These are phyloP conservation scores for Aurifilum marmelostoma DNA, from an alignment of 2,329 filamentous ascomycete genomes.

Conservation along the genomic window DNA sequence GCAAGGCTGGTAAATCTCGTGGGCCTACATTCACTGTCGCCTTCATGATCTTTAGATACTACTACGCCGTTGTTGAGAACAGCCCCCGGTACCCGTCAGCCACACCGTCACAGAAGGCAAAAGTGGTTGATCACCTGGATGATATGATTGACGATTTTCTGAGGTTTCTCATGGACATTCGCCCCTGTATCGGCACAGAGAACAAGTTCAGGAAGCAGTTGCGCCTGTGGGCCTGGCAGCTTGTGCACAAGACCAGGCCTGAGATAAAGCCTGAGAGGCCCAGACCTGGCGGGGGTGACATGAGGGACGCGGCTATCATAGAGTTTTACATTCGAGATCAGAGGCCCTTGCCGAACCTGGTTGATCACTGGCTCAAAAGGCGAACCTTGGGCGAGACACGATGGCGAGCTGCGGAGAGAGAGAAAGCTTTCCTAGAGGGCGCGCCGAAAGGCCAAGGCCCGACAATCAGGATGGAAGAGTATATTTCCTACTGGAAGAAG, in stretches of 20 bases:
- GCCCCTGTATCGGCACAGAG: background rate
- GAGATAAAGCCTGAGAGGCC: background rate
- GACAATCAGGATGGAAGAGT: background rate
- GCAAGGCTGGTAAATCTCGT: conserved; percentile 10
- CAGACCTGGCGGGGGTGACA: background rate
- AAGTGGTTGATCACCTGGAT: background rate
- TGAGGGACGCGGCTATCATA: conserved; percentile 14
- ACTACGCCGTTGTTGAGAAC: conserved; percentile 3
- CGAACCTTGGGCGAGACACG: background rate
- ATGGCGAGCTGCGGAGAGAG: conserved; percentile 9
- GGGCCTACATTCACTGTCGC: conserved; percentile 6
- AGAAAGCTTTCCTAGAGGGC: background rate
- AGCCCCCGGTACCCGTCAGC: background rate
- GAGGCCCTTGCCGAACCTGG: conserved; percentile 5
- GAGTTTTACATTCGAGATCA: conserved; percentile 6
- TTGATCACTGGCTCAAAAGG: conserved; percentile 3
- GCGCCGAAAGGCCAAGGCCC: background rate
- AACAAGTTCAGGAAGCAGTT: conserved; percentile 11
- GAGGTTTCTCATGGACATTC: background rate
- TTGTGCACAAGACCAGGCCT: conserved; percentile 2
- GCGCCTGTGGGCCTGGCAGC: conserved; percentile 9
- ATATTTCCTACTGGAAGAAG: background rate
- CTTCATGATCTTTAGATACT: conserved; percentile 10
- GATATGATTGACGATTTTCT: background rate
- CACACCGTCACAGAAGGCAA: background rate